These are phyloP conservation scores for Trichoderma asperelloides DNA, from an alignment of 495 filamentous ascomycete genomes.

Conservation along the genomic window DNA sequence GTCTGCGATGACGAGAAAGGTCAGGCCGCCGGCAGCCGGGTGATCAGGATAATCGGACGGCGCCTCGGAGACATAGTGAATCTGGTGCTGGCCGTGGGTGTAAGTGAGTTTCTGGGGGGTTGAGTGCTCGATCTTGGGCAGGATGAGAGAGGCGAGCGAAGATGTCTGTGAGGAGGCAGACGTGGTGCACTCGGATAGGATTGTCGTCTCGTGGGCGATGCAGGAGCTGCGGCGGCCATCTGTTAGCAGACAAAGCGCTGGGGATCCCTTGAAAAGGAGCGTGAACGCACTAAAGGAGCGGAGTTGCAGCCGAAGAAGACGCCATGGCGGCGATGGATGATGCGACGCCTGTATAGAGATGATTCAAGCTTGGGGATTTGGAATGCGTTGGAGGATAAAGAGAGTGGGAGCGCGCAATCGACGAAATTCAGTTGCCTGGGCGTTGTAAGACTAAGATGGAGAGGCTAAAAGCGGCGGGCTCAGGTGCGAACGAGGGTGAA, in stretches of 20 bases:
- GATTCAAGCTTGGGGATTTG: neutral
- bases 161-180: slow-evolving; percentile 69
- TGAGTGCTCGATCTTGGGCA: slow-evolving; percentile 84
- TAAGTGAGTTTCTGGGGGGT: slow-evolving; percentile 84
- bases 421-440: neutral
- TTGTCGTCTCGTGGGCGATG: slow-evolving; percentile 83
- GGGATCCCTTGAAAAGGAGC: neutral
- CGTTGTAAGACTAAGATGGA: neutral
- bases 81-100: slow-evolving; percentile 80
- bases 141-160: slow-evolving; percentile 81
- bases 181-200: slow-evolving; percentile 83
- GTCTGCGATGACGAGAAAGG: slow-evolving; percentile 76
- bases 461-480: no score
- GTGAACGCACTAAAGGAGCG: slow-evolving; percentile 65
- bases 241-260: slow-evolving; percentile 15
- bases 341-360: neutral
- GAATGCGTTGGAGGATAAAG: neutral
- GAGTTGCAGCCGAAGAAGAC: slow-evolving; percentile 70
- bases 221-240: slow-evolving; percentile 58
- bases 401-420: neutral
- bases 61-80: slow-evolving; percentile 90
- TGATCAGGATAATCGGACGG: slow-evolving; percentile 49
- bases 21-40: slow-evolving; percentile 64
- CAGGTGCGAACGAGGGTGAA: neutral
- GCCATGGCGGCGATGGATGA: slow-evolving; percentile 45